Percentiles rank a stretch among this genome's conserved stretches.
Conservation (phyloP, 495 filamentous ascomycete genomes). For the Aspergillus steynii region DNA sequence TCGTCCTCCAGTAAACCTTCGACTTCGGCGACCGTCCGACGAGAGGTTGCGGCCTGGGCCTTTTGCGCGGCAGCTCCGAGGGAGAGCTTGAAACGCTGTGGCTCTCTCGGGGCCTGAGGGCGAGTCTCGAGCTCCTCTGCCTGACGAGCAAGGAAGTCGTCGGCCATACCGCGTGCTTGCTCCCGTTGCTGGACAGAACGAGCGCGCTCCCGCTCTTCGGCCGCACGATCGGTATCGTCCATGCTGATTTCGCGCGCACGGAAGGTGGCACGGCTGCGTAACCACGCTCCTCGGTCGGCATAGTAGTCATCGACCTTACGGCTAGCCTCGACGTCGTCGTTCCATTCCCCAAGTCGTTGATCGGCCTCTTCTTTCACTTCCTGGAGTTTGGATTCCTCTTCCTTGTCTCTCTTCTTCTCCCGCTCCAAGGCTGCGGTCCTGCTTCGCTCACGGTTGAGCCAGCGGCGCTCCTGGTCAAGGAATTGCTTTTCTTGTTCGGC, state of each 20-base stretch:
- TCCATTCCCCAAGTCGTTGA: conserved; percentile 75
- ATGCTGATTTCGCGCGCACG: conserved; percentile 68
- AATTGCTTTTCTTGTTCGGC: conserved; percentile 78
- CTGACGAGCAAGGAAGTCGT: conserved; percentile 88
- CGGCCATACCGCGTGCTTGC: conserved; percentile 81
- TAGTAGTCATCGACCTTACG: conserved; percentile 82
- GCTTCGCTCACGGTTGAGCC: conserved; percentile 85
- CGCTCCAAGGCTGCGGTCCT: conserved; percentile 81
- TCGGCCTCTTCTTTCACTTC: conserved; percentile 70
- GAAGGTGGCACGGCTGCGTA: conserved; percentile 74
- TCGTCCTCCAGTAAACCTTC: conserved; percentile 94
- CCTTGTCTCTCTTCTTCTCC: conserved; percentile 73
- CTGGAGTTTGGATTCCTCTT: conserved; percentile 58
- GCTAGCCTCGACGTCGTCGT: conserved; percentile 78
- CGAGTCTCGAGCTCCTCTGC: conserved; percentile 75
- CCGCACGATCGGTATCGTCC: conserved; percentile 79
- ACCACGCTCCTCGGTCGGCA: conserved; percentile 78
- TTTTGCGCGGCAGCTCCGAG: conserved; percentile 86
- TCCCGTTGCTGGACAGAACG: conserved; percentile 70
- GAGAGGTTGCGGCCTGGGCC: conserved; percentile 67
- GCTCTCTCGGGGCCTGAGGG: conserved; percentile 61
- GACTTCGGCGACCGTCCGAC: conserved; percentile 87
- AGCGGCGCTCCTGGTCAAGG: conserved; percentile 82
- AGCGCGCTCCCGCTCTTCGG: conserved; percentile 73
- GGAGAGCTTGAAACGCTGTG: conserved; percentile 89